Conservation (phyloP, 1,139 yeast species). For the Yamadazyma membranifaciens region DNA sequence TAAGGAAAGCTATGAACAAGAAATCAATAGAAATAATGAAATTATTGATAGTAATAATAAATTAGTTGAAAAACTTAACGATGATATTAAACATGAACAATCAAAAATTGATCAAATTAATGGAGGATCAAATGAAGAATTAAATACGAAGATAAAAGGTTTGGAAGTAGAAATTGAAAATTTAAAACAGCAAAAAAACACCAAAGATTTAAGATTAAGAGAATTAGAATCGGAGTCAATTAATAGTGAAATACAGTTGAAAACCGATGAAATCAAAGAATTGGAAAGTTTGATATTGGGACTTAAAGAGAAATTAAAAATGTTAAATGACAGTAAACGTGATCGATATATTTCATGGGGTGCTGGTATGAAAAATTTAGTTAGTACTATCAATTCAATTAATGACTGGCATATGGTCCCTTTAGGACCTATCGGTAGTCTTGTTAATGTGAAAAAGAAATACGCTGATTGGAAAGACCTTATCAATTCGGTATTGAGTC, state of each 20-base stretch:
- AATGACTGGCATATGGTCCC: slow-evolving; percentile 50
- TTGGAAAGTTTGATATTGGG: slow-evolving; percentile 11
- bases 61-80: slow-evolving; percentile 13
- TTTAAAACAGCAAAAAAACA: not conserved
- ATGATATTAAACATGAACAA: slow-evolving; percentile 23
- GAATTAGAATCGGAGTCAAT: slow-evolving; percentile 4
- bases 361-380: slow-evolving; percentile 33
- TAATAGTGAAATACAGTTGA: slow-evolving; percentile 1
- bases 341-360: slow-evolving; percentile 51
- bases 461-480: slow-evolving; percentile 60
- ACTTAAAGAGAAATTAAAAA: slow-evolving; percentile 16
- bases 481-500: slow-evolving; percentile 51
- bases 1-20: slow-evolving; percentile 20
- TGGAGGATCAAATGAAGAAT: slow-evolving; percentile 39
- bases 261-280: slow-evolving; percentile 5
- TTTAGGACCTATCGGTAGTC: slow-evolving; percentile 81
- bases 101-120: slow-evolving; percentile 35
- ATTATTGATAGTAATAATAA: slow-evolving; percentile 22
- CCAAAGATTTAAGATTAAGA: slow-evolving; percentile 5
- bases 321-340: slow-evolving; percentile 20
- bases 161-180: slow-evolving; percentile 2
- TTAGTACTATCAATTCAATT: slow-evolving; percentile 39
- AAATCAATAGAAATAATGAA: slow-evolving; percentile 25
- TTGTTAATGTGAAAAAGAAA: slow-evolving; percentile 54
- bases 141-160: slow-evolving; percentile 10